phyloP scores from a whole-genome alignment of 768 basidiomycete species.

The Steccherinum ochraceum region DNA sequence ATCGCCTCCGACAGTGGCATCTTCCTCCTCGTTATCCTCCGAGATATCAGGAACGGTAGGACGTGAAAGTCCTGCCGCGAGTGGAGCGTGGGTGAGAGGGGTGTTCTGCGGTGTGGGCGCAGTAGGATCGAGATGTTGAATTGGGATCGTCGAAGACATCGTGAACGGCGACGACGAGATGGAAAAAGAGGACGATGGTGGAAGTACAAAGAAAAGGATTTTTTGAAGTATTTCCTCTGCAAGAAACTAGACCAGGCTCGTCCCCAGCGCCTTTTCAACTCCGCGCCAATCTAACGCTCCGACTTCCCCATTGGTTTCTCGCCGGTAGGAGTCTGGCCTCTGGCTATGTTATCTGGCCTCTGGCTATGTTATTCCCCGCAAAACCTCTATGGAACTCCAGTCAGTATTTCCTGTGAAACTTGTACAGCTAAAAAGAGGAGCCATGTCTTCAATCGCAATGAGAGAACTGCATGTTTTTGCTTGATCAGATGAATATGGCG shows the following conservation, averaged over 20 bases:
- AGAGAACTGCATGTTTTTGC: not conserved
- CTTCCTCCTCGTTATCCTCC: slow-evolving; percentile 49
- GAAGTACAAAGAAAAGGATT: slow-evolving; percentile 9
- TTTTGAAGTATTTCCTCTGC: not conserved
- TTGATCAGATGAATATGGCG: not conserved
- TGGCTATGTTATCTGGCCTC: too few species aligned
- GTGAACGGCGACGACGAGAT: slow-evolving; percentile 12
- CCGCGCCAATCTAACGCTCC: too few species aligned
- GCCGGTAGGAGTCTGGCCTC: too few species aligned
- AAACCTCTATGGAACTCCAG: too few species aligned
- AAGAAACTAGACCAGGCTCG: too few species aligned
- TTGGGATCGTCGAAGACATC: slow-evolving; percentile 71
- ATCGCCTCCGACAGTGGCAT: slow-evolving; percentile 26
- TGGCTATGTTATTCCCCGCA: too few species aligned
- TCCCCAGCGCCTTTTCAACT: too few species aligned
- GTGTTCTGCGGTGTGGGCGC: slow-evolving; percentile 97
- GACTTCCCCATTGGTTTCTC: too few species aligned
- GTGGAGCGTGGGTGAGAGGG: slow-evolving; percentile 75
- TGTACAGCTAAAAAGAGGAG: too few species aligned
- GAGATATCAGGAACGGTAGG: slow-evolving; percentile 86
- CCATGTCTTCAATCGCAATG: not conserved
- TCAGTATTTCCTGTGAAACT: too few species aligned
- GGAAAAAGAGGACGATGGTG: slow-evolving; percentile 10
- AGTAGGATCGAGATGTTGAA: slow-evolving; percentile 50
- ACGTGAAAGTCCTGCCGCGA: slow-evolving; percentile 72